phyloP scores from a whole-genome alignment of 2,329 filamentous ascomycete genomes.

The Thelonectria rubi region DNA sequence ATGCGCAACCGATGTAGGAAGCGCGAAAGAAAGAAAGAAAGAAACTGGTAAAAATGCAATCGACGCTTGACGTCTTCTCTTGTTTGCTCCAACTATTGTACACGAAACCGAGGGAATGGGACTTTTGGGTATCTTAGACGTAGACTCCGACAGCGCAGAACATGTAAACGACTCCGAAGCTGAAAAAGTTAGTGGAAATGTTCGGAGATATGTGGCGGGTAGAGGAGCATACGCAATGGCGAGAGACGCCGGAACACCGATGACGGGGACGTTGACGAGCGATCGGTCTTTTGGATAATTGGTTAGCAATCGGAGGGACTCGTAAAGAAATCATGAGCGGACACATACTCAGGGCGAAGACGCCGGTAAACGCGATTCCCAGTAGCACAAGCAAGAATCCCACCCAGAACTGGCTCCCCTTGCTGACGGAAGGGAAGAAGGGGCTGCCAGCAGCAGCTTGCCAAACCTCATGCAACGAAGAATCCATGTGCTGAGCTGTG shows the following conservation, averaged over 20 bases:
- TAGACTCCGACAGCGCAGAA: conserved; percentile 99
- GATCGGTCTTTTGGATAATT: conserved; percentile 74
- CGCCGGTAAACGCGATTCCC: conserved; percentile 76
- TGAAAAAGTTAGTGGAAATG: conserved; percentile 50
- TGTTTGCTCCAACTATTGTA: conserved; percentile 51
- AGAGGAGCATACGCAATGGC: conserved; percentile 79
- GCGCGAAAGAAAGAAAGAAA: conserved; percentile 31
- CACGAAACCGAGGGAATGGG: conserved; percentile 46
- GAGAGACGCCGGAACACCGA: conserved; percentile 87
- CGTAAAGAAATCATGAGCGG: neutral
- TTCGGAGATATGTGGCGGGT: neutral
- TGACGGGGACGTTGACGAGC: conserved; percentile 75
- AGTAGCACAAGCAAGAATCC: conserved; percentile 79
- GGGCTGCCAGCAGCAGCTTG: conserved; percentile 89
- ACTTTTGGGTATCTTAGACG: conserved; percentile 72
- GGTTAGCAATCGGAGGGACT: conserved; percentile 27
- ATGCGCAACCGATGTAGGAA: conserved; percentile 21
- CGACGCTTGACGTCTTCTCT: conserved; percentile 45
- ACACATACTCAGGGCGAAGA: conserved; percentile 85
- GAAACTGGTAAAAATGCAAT: conserved; percentile 39
- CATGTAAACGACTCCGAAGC: conserved; percentile 96
- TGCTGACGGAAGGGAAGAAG: conserved; percentile 81
- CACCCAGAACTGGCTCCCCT: conserved; percentile 84
- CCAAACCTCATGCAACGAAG: conserved; percentile 89
- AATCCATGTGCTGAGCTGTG: conserved; percentile 68